Evolutionary conservation across 1,284 basidiomycete genomes (phyloP), one percentile per base, ranked within the genome.

Genomic region (Ustilago sp.): DNA sequence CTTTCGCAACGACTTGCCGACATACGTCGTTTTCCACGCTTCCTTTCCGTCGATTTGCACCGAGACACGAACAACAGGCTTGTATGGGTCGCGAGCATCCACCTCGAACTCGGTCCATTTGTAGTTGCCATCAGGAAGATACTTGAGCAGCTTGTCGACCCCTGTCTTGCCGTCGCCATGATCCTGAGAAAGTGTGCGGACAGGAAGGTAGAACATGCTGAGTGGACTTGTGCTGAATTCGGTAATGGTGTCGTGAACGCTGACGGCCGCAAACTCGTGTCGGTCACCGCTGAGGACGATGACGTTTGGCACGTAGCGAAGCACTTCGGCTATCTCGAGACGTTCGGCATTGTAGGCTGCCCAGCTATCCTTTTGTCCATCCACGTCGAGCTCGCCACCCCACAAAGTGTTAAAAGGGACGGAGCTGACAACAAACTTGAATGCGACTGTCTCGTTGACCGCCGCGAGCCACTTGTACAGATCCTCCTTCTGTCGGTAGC

Each of bases 381-480:
- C 91, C 67, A 81, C 60, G 61, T 85, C 84, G 4, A 85, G 72
- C 23, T 90, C 88, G 15, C 86, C 86, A 2, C 88, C 89, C 92
- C 93, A 94, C 17, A 93, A 89, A 0, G 90, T 90, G 47, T 91
- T 93, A 86, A 94, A 91, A 0, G 93, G 93, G 4, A 93, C 92
- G 9, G 91, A 92, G 12, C 90, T 89, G 28, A 92, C 89, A 63
- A 94, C 88, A 84, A 94, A 93, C 86, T 94, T 94, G 89, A 93
- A 94, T 0, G 91, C 90, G 4, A 90, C 88, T 0, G 93, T 94
- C 61, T 88, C 85, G 86, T 94, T 94, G 53, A 91, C 91, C 77
- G 88, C 89, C 2, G 88, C 87, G 0, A 86, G 77, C 93, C 93
- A 94, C 61, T 89, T 85, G 71, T 91, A 87, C 52, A 94, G 87